Evolutionary conservation across 805 yeast species (phyloP).

Genomic region (Myxozyma sirexii): DNA sequence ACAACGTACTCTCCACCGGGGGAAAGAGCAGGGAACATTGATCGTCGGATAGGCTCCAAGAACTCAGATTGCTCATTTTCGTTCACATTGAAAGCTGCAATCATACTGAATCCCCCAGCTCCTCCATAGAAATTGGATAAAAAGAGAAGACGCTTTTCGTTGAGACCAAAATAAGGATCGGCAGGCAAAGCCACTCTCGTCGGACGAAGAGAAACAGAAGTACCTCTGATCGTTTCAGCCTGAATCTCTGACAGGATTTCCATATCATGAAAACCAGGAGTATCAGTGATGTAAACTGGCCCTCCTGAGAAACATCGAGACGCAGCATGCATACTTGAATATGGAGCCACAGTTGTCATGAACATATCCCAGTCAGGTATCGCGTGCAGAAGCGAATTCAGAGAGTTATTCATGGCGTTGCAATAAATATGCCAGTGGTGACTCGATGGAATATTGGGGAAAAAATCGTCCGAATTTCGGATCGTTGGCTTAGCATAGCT

Average conservation of each 20-base stretch:
- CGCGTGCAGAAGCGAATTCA: slow-evolving; percentile 35
- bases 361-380: slow-evolving; percentile 43
- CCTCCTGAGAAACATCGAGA: slow-evolving; percentile 41
- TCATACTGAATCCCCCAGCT: slow-evolving; percentile 31
- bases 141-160: slow-evolving; percentile 21
- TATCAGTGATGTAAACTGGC: slow-evolving; percentile 41
- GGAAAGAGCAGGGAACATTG: slow-evolving; percentile 29
- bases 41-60: slow-evolving; percentile 14
- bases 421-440: slow-evolving; percentile 41
- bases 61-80: slow-evolving; percentile 13
- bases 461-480: slow-evolving; percentile 42
- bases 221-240: slow-evolving; percentile 27
- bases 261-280: slow-evolving; percentile 34
- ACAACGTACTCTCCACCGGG: slow-evolving; percentile 22
- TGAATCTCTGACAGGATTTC: slow-evolving; percentile 24
- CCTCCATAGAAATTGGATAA: slow-evolving; percentile 29
- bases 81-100: slow-evolving; percentile 29
- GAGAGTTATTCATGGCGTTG: slow-evolving; percentile 37
- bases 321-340: slow-evolving; percentile 39
- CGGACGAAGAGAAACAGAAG: slow-evolving; percentile 26
- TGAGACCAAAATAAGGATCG: slow-evolving; percentile 28
- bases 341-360: slow-evolving; percentile 34
- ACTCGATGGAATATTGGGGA: slow-evolving; percentile 38
- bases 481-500: slow-evolving; percentile 35
- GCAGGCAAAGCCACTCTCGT: slow-evolving; percentile 26